Evolutionary conservation across 2,329 filamentous ascomycete genomes (phyloP), one percentile per base, ranked within the genome.

Genomic region (Ophiostoma ips): DNA sequence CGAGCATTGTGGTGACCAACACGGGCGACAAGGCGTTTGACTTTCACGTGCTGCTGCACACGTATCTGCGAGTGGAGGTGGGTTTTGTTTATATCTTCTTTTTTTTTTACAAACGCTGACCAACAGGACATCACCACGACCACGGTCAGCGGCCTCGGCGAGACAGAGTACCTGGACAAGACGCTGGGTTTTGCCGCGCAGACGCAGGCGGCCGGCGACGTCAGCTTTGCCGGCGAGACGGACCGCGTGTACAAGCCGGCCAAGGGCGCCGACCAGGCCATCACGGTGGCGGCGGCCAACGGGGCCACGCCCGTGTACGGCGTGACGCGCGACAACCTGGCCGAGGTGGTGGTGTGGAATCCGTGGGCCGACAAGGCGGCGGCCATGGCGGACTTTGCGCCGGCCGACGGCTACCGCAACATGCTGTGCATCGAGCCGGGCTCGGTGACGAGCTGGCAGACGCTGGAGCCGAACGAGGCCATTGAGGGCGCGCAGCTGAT

Each of bases 371-470:
- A 89, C 55, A 94, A 94, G 71, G 80, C 86, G 1, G 77, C 80
- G 58, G 75, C 75, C 5, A 94, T 95, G 69, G 80, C 71, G 48
- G 92, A 98, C 66, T 95, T 96, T 63, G 77, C 76, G 52, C 92
- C 92, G 46, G 84, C 94, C 62, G 84, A 89, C 49, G 92, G 85
- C 35, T 96, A 83, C 72, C 87, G 87, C 72, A 79, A 87, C 52
- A 95, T 96, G 87, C 71, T 98, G 40, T 96, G 92, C 63, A 78
- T 96, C 47, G 92, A 98, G 72, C 85, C 90, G 2, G 92, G 92
- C 12, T 76, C 81, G 10, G 90, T 96, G 16, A 74, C 77, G 57
- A 78, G 73, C 6, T 96, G 87, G 86, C 82, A 84, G 68, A 85
- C 80, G 58, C 70, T 96, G 57, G 92, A 96, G 64, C 79, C 81